These are phyloP conservation scores for Barnettozyma californica DNA, from an alignment of 805 yeast species.

Conservation along the genomic window DNA sequence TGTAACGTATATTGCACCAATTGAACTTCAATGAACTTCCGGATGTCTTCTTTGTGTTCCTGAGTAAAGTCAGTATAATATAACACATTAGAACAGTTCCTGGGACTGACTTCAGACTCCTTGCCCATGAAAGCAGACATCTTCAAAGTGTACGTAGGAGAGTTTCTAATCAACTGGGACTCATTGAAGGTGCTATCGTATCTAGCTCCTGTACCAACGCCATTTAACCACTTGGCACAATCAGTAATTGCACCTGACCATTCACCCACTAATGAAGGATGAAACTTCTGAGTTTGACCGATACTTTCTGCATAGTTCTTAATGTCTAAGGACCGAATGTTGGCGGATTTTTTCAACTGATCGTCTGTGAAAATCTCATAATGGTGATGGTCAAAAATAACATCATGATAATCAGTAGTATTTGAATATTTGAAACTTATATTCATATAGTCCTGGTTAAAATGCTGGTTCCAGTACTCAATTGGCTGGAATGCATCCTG, in stretches of 20 bases:
- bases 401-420: slow-evolving; percentile 40
- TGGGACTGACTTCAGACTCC: slow-evolving; percentile 5
- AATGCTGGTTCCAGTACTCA: slow-evolving; percentile 49
- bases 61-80: slow-evolving; percentile 38
- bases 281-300: slow-evolving; percentile 29
- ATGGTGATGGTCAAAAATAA: slow-evolving; percentile 83
- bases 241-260: slow-evolving; percentile 92
- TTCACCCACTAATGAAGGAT: slow-evolving; percentile 63
- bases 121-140: not conserved
- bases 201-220: slow-evolving; percentile 79
- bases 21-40: slow-evolving; percentile 58
- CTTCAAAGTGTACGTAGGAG: slow-evolving; percentile 4
- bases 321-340: slow-evolving; percentile 29
- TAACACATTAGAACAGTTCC: slow-evolving; percentile 36
- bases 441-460: slow-evolving; percentile 28
- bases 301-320: slow-evolving; percentile 29
- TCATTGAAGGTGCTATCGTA: slow-evolving; percentile 54
- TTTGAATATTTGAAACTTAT: slow-evolving; percentile 16
- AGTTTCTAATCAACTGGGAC: slow-evolving; percentile 14
- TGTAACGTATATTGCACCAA: slow-evolving; percentile 43
- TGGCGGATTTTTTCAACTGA: slow-evolving; percentile 44
- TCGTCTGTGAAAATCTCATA: slow-evolving; percentile 77
- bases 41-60: slow-evolving; percentile 36
- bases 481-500: slow-evolving; percentile 62
- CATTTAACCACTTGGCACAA: slow-evolving; percentile 85